A percentile compares a stretch with the other conserved stretches of the same genome.
Evolutionary conservation across 1,284 basidiomycete genomes (phyloP).

Genomic region (Mycena citricolor): DNA sequence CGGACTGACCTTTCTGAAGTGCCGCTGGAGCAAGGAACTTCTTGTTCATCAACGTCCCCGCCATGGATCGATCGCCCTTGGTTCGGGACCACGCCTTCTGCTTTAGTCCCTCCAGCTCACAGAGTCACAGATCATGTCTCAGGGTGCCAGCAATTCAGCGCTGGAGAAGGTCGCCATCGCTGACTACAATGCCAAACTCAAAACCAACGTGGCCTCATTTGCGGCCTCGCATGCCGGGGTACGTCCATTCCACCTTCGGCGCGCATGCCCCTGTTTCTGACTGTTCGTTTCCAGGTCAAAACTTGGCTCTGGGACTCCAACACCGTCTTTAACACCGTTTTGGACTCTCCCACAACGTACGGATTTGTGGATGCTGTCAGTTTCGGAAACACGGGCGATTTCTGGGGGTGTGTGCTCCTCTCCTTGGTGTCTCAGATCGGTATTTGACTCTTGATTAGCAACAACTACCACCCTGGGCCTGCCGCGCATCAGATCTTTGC

Average conservation of each 20-base stretch:
- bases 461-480: conserved; percentile 47
- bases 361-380: conserved; percentile 54
- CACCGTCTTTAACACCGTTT: conserved; percentile 48
- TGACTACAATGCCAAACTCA: conserved; percentile 51
- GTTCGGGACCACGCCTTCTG: conserved; percentile 12
- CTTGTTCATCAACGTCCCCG: conserved; percentile 33
- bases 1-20: not conserved
- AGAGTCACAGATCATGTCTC: conserved; percentile 46
- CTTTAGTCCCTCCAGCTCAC: not conserved
- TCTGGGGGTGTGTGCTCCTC: conserved; percentile 51
- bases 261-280: not conserved
- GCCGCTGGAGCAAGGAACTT: conserved; percentile 26
- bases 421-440: not conserved
- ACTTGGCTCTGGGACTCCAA: conserved; percentile 55
- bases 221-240: conserved; percentile 46
- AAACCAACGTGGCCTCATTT: conserved; percentile 39
- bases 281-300: conserved; percentile 36
- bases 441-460: conserved; percentile 29
- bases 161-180: conserved; percentile 47
- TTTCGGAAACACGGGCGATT: conserved; percentile 46
- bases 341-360: conserved; percentile 47
- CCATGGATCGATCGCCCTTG: conserved; percentile 29
- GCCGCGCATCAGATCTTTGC: conserved; percentile 30
- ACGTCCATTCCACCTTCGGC: conserved; percentile 17
- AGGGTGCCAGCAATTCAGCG: conserved; percentile 41